phyloP scores from a whole-genome alignment of 441 rosid genomes.

The Geranium incanum region DNA sequence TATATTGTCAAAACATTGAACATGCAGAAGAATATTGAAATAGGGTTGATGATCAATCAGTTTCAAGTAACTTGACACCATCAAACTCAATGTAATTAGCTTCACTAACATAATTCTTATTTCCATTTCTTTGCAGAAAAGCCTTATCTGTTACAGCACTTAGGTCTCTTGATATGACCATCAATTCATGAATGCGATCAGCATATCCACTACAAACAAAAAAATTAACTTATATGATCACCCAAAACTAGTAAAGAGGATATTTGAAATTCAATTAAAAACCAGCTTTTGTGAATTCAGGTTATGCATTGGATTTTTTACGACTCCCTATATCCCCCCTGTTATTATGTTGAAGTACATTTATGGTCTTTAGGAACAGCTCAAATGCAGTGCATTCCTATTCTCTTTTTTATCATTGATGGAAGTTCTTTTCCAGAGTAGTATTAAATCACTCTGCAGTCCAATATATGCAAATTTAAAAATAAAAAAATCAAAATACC shows the following conservation, averaged over 20 bases:
- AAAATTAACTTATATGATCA: not conserved
- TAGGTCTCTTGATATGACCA: slow-evolving; percentile 80
- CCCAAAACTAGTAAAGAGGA: slow-evolving; percentile 12
- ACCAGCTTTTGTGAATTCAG: slow-evolving; percentile 1
- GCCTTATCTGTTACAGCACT: slow-evolving; percentile 45
- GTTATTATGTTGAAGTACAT: not conserved
- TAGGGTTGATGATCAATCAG: slow-evolving; percentile 10
- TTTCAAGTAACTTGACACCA: slow-evolving; percentile 72
- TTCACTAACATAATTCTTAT: slow-evolving; percentile 70
- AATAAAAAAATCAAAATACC: slow-evolving; percentile 42
- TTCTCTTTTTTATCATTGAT: not conserved
- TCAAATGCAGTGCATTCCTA: not conserved
- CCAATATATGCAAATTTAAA: not conserved
- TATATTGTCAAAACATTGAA: slow-evolving; percentile 25
- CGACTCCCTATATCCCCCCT: not conserved
- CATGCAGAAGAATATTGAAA: slow-evolving; percentile 12
- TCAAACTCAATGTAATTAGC: slow-evolving; percentile 88
- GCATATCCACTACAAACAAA: slow-evolving; percentile 79
- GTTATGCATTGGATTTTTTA: not conserved
- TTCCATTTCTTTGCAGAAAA: slow-evolving; percentile 58
- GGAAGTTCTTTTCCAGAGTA: not conserved
- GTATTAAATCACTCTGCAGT: slow-evolving; percentile 2
- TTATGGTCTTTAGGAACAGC: slow-evolving; percentile 7
- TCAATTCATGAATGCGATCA: slow-evolving; percentile 90
- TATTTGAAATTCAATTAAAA: slow-evolving; percentile 11